phyloP scores from a whole-genome alignment of 73 alveolate species.

The Blepharisma japonicum region DNA sequence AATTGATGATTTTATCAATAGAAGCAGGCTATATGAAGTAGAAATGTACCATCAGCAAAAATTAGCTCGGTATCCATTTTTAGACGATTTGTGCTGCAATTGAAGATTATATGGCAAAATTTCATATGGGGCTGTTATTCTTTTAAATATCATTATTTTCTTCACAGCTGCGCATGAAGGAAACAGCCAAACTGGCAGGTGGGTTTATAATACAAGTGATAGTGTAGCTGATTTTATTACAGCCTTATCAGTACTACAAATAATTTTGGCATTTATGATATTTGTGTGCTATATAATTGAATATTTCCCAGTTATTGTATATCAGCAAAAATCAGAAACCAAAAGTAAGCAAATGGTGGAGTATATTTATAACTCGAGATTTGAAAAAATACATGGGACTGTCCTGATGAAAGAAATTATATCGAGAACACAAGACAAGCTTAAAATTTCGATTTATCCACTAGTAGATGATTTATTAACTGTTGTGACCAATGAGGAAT shows the following conservation, averaged over 20 bases:
- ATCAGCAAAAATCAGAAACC: neutral
- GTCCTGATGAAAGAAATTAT: slow-evolving; percentile 19
- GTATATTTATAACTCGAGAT: neutral
- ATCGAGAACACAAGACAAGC: neutral
- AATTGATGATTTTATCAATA: slow-evolving; percentile 27
- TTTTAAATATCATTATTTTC: neutral
- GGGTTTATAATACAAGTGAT: neutral
- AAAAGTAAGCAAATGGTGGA: neutral
- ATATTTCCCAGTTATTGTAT: slow-evolving; percentile 9
- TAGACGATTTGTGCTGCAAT: neutral
- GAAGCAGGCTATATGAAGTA: slow-evolving; percentile 18
- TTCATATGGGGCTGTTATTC: neutral
- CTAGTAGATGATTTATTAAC: neutral
- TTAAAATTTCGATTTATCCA: neutral
- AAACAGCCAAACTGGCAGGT: neutral
- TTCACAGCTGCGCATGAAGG: neutral
- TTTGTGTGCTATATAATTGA: slow-evolving; percentile 13
- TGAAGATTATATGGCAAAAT: slow-evolving; percentile 17
- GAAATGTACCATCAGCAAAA: slow-evolving; percentile 29
- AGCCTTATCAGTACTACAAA: neutral
- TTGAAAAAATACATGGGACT: slow-evolving; percentile 5
- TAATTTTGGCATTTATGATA: neutral
- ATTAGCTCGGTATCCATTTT: neutral
- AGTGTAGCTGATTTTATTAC: neutral
- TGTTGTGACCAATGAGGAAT: neutral